Evolutionary conservation across 2,329 filamentous ascomycete species (phyloP), one percentile per base, ranked within the genome.

Genomic region (Pseudogymnoascus sp.): DNA sequence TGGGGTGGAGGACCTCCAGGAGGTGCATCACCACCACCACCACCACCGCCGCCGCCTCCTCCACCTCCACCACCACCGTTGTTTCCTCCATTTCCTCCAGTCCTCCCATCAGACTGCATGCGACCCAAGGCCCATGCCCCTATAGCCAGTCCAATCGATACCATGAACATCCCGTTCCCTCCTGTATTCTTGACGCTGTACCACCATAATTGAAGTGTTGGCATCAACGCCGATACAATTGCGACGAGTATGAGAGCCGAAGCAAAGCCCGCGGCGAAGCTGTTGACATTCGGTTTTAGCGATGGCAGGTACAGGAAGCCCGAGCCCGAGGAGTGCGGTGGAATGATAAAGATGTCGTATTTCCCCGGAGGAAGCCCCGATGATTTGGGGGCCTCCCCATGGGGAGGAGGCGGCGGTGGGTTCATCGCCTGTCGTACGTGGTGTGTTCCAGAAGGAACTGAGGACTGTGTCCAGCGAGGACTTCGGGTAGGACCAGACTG

Each of bases 291-390:
- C 18, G 91, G 89, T 72, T 88, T 84, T 66, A 97, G 76, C 0
- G 93, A 96, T 0, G 93, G 93, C n/a, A 97, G 84, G 75, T 97
- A 97, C 29, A 97, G 80, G 76, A 97, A 97, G 36, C 93, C 93
- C 0, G 87, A 86, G 62, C 93, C 93, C 5, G 93, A 83, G 10
- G 92, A 93, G 75, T 96, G 92, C 57, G 93, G 91, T 6, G 93
- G 93, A 71, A 97, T 93, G 74, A 97, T 89, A 78, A 97, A 97
- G 73, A 97, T 96, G 79, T 97, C 93, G 77, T 96, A 97, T 74
- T 95, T 96, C 63, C 93, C 93, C 1, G 89, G 83, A 2, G 93
- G 93, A 59, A 97, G 80, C 64, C 89, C 88, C 26, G 80, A 79
- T 18, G 84, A 84, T 74, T 87, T 87, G 60, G 91, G 89, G 69